phyloP scores from a whole-genome alignment of 352 stramenopile genomes.

The Globisporangium irregulare region DNA sequence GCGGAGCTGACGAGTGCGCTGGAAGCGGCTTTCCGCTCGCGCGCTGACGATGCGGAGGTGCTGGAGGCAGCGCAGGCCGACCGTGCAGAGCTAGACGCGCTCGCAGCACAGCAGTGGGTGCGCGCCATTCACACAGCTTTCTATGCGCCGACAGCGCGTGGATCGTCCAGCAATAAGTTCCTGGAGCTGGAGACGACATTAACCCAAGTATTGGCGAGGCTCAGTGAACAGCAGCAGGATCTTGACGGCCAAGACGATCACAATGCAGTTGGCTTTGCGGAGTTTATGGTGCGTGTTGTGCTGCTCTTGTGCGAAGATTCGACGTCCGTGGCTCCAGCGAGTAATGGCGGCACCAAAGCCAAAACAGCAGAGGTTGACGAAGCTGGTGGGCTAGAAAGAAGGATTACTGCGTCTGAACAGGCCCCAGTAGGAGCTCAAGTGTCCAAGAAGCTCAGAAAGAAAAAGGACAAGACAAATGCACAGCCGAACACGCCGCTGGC shows the following conservation, averaged over 20 bases:
- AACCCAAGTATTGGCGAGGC: conserved; percentile 21
- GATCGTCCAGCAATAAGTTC: conserved; percentile 40
- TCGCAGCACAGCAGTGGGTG: conserved; percentile 20
- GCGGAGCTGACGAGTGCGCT: conserved; percentile 5
- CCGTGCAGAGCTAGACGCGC: neutral
- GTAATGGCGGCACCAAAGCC: neutral
- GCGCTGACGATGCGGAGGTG: neutral
- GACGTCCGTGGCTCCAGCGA: neutral
- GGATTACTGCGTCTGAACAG: neutral
- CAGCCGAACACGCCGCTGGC: conserved; percentile 55
- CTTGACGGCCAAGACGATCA: neutral
- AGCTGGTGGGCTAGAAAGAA: neutral
- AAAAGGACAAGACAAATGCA: conserved; percentile 27
- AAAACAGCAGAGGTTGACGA: neutral
- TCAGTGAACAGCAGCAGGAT: neutral
- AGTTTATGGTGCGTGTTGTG: conserved; percentile 35
- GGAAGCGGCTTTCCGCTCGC: conserved; percentile 4
- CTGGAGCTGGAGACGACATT: conserved; percentile 46
- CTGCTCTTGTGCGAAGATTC: conserved; percentile 33
- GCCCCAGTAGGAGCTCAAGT: neutral
- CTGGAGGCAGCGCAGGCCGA: neutral
- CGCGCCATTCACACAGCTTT: conserved; percentile 30
- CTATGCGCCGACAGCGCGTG: conserved; percentile 21
- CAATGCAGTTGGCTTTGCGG: conserved; percentile 23
- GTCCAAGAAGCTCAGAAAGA: conserved; percentile 15